A percentile compares a stretch with the other conserved stretches of the same genome.
Evolutionary conservation across 345 rosid genomes (phyloP).

Genomic region (Eucalyptus shirleyi): DNA sequence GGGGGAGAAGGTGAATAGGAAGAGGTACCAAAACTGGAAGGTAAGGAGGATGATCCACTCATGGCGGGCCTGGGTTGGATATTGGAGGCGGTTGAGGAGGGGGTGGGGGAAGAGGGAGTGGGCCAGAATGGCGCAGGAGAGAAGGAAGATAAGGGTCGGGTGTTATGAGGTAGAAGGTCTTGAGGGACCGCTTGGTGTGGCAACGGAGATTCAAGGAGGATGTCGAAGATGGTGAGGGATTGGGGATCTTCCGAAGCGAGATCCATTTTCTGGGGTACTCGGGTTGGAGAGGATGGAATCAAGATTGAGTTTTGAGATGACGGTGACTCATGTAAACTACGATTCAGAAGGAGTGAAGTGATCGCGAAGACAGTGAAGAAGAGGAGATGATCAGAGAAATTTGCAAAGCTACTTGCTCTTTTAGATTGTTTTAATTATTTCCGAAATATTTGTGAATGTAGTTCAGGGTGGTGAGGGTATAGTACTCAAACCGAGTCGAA

Average conservation of each 20-base stretch:
- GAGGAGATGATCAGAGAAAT: not conserved
- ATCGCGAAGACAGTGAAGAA: not conserved
- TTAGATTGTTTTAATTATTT: too few relatives aligned
- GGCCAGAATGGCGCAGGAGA: conserved; percentile 69
- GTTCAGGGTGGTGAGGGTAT: not conserved
- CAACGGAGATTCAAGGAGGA: conserved; percentile 37
- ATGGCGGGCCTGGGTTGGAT: conserved; percentile 31
- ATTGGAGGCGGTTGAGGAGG: conserved; percentile 26
- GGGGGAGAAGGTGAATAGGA: conserved; percentile 90
- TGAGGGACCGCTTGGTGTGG: conserved; percentile 51
- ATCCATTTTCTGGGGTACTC: conserved; percentile 28
- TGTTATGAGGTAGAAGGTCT: conserved; percentile 55
- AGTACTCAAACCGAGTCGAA: not conserved
- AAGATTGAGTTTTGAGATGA: not conserved
- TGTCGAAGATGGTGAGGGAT: conserved; percentile 32
- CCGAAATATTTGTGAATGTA: not conserved
- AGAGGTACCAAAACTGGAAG: conserved; percentile 73
- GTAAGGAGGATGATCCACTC: conserved; percentile 65
- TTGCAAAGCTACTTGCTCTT: not conserved
- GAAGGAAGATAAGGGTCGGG: conserved; percentile 58
- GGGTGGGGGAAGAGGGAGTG: conserved; percentile 76
- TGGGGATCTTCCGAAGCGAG: conserved; percentile 56
- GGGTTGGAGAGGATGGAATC: not conserved
- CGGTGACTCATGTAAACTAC: not conserved
- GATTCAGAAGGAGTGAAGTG: not conserved